Evolutionary conservation across 352 stramenopile genomes (phyloP).

Genomic region (Phytophthora constricta): DNA sequence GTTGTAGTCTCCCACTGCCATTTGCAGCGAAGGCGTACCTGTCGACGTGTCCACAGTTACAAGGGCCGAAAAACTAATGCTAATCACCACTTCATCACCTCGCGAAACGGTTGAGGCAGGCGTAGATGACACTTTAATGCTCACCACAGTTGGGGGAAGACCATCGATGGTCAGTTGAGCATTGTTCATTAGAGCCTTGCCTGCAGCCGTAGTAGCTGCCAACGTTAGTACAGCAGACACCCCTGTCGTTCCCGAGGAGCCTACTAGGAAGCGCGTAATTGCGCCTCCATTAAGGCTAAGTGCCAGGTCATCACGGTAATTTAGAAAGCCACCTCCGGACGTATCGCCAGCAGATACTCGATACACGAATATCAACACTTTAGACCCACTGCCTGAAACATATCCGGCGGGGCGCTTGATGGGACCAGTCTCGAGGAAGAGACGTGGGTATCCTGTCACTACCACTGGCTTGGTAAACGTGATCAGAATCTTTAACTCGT

Average conservation of each 20-base stretch:
- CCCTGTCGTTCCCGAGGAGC: constrained; percentile 6
- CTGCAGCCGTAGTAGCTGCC: constrained; percentile 32
- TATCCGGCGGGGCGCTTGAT: constrained; percentile 79
- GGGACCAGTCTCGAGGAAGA: constrained; percentile 75
- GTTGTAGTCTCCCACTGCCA: constrained; percentile 68
- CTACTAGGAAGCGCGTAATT: constrained; percentile 50
- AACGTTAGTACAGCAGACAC: constrained; percentile 49
- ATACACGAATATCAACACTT: constrained; percentile 76
- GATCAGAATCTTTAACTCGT: constrained; percentile 65
- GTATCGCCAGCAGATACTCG: constrained; percentile 69
- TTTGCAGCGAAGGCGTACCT: constrained; percentile 59
- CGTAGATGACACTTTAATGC: constrained; percentile 44
- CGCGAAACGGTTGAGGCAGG: constrained; percentile 51
- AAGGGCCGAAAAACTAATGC: constrained; percentile 67
- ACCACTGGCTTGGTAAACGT: constrained; percentile 83
- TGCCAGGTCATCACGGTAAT: constrained; percentile 69
- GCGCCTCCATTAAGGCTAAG: constrained; percentile 72
- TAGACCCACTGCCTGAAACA: constrained; percentile 63
- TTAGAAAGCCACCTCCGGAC: constrained; percentile 54
- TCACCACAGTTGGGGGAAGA: constrained; percentile 48
- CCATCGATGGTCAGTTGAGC: constrained; percentile 64
- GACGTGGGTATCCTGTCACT: constrained; percentile 65
- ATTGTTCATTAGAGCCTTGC: constrained; percentile 56
- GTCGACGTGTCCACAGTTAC: constrained; percentile 62
- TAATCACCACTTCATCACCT: constrained; percentile 54